Evolutionary conservation across 768 basidiomycete genomes (phyloP), one percentile per base, ranked within the genome.

Genomic region (Cyathus striatus): DNA sequence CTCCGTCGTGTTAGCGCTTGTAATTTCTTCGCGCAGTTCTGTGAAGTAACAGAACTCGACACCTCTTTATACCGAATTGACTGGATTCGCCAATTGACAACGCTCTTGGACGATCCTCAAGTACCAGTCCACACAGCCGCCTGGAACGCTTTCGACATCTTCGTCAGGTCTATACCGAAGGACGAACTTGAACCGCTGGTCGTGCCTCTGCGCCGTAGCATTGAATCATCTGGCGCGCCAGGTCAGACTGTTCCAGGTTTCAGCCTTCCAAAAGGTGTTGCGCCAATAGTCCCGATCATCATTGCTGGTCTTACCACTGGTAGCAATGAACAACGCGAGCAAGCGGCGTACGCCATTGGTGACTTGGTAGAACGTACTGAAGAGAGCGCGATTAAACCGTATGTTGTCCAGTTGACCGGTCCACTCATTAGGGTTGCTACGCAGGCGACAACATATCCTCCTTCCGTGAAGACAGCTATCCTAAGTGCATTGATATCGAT

Each of bases 321-420:
- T 25, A 97, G 79, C 60, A 94, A 94, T 62, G 94, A 97, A 46
- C 91, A 92, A 55, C 75, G 90, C 52, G 96, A 98, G 62, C 86
- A 95, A 51, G 94, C 95, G 0, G 92, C 95, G 0, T 91, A 91
- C 53, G 93, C 90, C 22, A 94, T 98, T 46, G 88, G 90, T n/a
- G 95, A 97, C 52, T 78, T 99, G 26, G 90, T 97, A 24, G 86
- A 93, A 59, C 77, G 75, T 18, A 96, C 94, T 1, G 78, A 85
- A n/a, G 75, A 76, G 47, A 64, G 52, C 37, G 82, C 92, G 0
- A 88, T 98, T 76, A 96, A 95, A 62, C 88, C 93, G 0, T 97
- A 87, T 64, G 92, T 95, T 48, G 92, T 96, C 13, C 87, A 90
- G 16, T 90, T 96, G 58, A 96, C 93, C 3, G 93, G 94, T 6